A percentile compares a stretch with the other conserved stretches of the same genome.
Evolutionary conservation across 169 alveolate species (phyloP).

Genomic region (Plasmodium fragile): DNA sequence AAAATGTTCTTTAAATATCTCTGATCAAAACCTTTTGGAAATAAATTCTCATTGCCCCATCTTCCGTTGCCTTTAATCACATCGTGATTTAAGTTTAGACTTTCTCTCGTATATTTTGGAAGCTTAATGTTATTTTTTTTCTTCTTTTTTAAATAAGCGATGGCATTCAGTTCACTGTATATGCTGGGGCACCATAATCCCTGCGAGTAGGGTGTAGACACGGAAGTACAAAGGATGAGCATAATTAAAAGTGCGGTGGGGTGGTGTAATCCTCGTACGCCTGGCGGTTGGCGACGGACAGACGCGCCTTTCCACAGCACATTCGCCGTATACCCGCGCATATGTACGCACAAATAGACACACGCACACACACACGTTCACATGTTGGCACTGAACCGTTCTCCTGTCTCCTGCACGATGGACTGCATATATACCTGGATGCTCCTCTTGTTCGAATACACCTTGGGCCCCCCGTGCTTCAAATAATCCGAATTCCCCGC

Average conservation of each 20-base stretch:
- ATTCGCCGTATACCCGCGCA: not conserved
- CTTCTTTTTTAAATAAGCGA: constrained; percentile 87
- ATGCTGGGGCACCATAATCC: constrained; percentile 91
- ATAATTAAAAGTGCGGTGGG: not conserved
- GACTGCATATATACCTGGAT: constrained; percentile 79
- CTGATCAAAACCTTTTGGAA: constrained; percentile 92
- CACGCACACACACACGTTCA: not conserved
- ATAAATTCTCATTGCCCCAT: constrained; percentile 90
- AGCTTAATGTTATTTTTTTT: constrained; percentile 82
- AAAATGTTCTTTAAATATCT: constrained; percentile 86
- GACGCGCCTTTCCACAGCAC: not conserved
- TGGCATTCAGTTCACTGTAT: constrained; percentile 85
- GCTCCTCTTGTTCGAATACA: constrained; percentile 84
- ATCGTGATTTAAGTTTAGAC: constrained; percentile 86
- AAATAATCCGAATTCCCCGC: constrained; percentile 83
- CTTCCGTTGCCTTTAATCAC: constrained; percentile 91
- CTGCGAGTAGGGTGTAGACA: constrained; percentile 63
- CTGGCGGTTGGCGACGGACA: not conserved
- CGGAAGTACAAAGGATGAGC: not conserved
- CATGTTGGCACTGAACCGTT: not conserved
- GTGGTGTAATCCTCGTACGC: no score
- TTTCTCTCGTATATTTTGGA: constrained; percentile 89
- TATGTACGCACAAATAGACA: no score
- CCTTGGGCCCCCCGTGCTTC: constrained; percentile 86
- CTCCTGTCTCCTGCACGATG: not conserved